Evolutionary conservation across 371 early-diverging fungal genomes (phyloP).

Genomic region (Circinella umbellata): DNA sequence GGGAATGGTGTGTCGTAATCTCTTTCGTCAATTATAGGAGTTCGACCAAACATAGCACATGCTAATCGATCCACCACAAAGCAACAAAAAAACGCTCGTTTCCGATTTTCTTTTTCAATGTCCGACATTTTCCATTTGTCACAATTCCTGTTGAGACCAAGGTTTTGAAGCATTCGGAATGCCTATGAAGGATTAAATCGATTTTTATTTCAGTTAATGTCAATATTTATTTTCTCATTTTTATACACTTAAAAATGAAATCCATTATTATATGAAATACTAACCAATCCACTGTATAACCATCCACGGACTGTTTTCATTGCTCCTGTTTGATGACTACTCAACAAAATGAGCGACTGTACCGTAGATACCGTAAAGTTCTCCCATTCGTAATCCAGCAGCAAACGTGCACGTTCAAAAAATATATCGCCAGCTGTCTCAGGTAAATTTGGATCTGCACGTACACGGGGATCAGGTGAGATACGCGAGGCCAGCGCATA

Average conservation of each 20-base stretch:
- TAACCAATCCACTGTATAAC: constrained; percentile 55
- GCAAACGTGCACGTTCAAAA: constrained; percentile 47
- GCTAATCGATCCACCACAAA: constrained; percentile 64
- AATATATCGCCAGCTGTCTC: constrained; percentile 54
- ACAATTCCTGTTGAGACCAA: constrained; percentile 64
- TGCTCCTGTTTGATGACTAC: constrained; percentile 55
- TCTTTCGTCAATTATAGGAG: constrained; percentile 54
- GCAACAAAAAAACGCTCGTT: constrained; percentile 65
- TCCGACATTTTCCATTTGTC: constrained; percentile 54
- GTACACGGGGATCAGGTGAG: constrained; percentile 44
- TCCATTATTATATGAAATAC: too few species aligned
- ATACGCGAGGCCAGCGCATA: constrained; percentile 53
- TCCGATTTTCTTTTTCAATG: constrained; percentile 58
- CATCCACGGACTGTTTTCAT: constrained; percentile 50
- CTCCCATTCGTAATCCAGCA: constrained; percentile 51
- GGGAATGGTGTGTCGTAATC: constrained; percentile 56
- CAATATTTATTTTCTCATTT: too few species aligned
- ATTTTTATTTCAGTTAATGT: too few species aligned
- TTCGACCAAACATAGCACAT: constrained; percentile 56
- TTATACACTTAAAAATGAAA: background rate
- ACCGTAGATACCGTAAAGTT: constrained; percentile 45
- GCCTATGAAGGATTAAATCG: constrained; percentile 33
- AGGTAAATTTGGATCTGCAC: constrained; percentile 33
- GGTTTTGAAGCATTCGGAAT: constrained; percentile 64
- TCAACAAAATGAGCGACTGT: constrained; percentile 47